phyloP scores from a whole-genome alignment of 164 flowering plant species.

The Amborella trichopoda region DNA sequence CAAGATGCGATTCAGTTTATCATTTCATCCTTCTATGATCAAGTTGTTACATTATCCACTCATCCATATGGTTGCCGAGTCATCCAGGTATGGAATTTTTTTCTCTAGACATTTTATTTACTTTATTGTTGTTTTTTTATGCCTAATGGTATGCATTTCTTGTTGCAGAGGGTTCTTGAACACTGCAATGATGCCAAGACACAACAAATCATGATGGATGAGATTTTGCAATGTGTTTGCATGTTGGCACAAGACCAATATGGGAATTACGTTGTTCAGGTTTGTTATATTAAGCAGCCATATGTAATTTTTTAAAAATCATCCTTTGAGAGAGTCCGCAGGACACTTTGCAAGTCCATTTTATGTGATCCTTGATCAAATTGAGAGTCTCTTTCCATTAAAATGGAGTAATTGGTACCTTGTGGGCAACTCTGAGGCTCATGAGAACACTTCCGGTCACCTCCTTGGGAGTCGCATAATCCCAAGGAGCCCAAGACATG shows the following conservation, averaged over 20 bases:
- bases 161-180: slow-evolving; percentile 67
- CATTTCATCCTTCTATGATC: slow-evolving; percentile 69
- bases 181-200: slow-evolving; percentile 76
- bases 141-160: slow-evolving; percentile 1
- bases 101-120: background rate
- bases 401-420: too few relatives aligned
- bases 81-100: slow-evolving; percentile 49
- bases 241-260: slow-evolving; percentile 95
- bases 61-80: slow-evolving; percentile 99
- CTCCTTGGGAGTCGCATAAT: too few relatives aligned
- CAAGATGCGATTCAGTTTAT: slow-evolving; percentile 85
- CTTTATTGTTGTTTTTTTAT: background rate
- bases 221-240: slow-evolving; percentile 63
- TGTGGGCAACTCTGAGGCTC: too few relatives aligned
- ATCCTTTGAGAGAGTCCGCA: too few relatives aligned
- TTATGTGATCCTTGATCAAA: too few relatives aligned
- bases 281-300: slow-evolving; percentile 29
- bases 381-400: too few relatives aligned
- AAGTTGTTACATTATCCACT: slow-evolving; percentile 86
- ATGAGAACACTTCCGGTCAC: too few relatives aligned
- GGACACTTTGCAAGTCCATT: too few relatives aligned
- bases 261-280: slow-evolving; percentile 99
- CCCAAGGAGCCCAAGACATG: too few relatives aligned
- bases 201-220: slow-evolving; percentile 83
- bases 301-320: too few relatives aligned